Evolutionary conservation across 2,329 filamentous ascomycete species (phyloP).

Genomic region (Penicillium paneum): DNA sequence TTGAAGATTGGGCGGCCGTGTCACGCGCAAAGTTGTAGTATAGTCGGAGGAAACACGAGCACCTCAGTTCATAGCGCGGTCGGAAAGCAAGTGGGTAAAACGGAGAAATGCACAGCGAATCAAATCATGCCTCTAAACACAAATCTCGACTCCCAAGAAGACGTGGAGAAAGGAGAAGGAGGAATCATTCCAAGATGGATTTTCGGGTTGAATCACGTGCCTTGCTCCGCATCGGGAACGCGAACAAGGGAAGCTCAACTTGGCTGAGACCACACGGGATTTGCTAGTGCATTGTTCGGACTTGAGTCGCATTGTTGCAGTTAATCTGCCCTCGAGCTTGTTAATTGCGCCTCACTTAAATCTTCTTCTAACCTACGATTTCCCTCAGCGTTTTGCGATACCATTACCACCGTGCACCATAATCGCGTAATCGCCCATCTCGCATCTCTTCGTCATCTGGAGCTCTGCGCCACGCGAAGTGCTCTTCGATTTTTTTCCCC

Average conservation of each 20-base stretch:
- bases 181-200: slow-evolving; percentile 16
- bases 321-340: neutral
- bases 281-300: slow-evolving; percentile 2
- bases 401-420: neutral
- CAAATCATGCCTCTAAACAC: slow-evolving; percentile 4
- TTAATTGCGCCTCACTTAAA: neutral
- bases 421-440: slow-evolving; percentile 1
- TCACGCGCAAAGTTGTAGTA: slow-evolving; percentile 15
- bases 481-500: neutral
- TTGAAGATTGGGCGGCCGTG: slow-evolving; percentile 13
- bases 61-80: slow-evolving; percentile 2
- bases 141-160: neutral
- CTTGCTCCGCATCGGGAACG: slow-evolving; percentile 23
- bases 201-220: slow-evolving; percentile 23
- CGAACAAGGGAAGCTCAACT: slow-evolving; percentile 16
- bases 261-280: neutral
- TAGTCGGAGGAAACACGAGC: slow-evolving; percentile 5
- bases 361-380: neutral
- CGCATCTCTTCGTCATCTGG: neutral
- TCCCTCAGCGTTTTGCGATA: neutral
- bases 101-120: neutral
- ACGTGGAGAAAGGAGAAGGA: slow-evolving; percentile 5
- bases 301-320: neutral
- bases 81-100: slow-evolving; percentile 3
- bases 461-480: neutral